Evolutionary conservation across 1,139 yeast genomes (phyloP), one percentile per base, ranked within the genome.

Genomic region (Candida pseudocylindracea): DNA sequence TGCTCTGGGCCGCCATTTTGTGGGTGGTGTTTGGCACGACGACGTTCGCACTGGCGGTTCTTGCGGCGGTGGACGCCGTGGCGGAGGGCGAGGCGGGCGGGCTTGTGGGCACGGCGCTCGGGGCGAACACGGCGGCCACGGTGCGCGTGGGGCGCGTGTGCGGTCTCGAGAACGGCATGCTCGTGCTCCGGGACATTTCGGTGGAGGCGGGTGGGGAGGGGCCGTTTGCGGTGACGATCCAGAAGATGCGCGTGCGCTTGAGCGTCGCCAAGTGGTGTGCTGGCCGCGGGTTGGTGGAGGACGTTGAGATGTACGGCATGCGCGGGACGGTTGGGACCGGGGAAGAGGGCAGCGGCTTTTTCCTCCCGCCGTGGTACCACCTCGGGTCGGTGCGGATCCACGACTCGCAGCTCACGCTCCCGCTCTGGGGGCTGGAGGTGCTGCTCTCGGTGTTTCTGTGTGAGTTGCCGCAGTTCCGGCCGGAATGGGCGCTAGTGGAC

Each of bases 181-280:
- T 76, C 33, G 57, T 65, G 35, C 68, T 75, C 42, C 61, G 61
- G 33, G 67, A 72, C 41, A 52, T 75, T 6, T 48, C 49, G 27
- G 43, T 72, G 8, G 41, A 42, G 8, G 13, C 33, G 13, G 35
- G 31, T 20, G 34, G 33, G 25, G 31, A 36, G 34, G 35, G 41
- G 32, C 40, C 40, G 12, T 52, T 60, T 27, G 48, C 53, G 9
- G 60, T 72, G 26, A 51, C 51, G 11, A 55, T 73, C 26, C 67
- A 71, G 34, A 60, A 67, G 12, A 52, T 73, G 38, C 69, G 67
- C 38, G 44, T 74, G 30, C 63, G 75, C 0, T 50, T 75, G 15
- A 69, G 78, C 1, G 65, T 75, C 38, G 58, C 60, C 31, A 75
- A 75, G 46, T 75, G 85, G 85, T 59, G 70, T 33, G 65, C 66